Evolutionary conservation across 2,329 filamentous ascomycete genomes (phyloP), one percentile per base, ranked within the genome.

Genomic region (Tolypocladium paradoxum): DNA sequence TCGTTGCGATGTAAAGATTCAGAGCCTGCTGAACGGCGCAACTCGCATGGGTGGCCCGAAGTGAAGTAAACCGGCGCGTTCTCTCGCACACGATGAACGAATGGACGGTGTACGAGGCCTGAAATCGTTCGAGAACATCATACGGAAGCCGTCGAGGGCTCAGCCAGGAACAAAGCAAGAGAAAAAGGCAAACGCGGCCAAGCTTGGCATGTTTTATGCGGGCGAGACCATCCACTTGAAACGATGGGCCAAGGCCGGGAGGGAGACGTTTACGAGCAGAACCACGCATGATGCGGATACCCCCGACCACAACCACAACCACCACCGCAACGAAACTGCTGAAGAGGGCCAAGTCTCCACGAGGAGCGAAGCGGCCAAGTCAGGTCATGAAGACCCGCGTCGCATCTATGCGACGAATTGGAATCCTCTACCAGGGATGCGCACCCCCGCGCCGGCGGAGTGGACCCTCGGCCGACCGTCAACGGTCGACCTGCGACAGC

Each of bases 1-100:
- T n/a, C 43, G 43, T n/a, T 4, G 16, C n/a, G 9, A 36, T 48
- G 46, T n/a, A n/a, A 27, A 20, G 35, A 72, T 76, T 79, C 76
- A 79, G 76, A 77, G 69, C 76, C 76, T 73, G 76, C 76, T 79
- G 76, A 78, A 78, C 60, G 62, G 61, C 61, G 62, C 55, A 57
- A 55, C 49, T 49, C 55, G 53, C 20, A 36, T 31, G 24, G 12
- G 14, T 51, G 6, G 11, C n/a, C 24, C 20, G 18, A 22, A 20
- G 35, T 38, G 45, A 49, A n/a, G 16, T 29, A 20, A 37, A 27
- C 0, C 8, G 27, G n/a, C 43, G 16, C 7, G 16, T 27, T n/a
- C 24, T 46, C 43, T 7, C 16, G 43, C 24, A 16, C 43, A 11
- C 43, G 20, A n/a, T n/a, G 4, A 33, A 38, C 27, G 50, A 52